Evolutionary conservation across 2,329 filamentous ascomycete species (phyloP), one percentile per base, ranked within the genome.

Genomic region (Colletotrichum euphorbiae): DNA sequence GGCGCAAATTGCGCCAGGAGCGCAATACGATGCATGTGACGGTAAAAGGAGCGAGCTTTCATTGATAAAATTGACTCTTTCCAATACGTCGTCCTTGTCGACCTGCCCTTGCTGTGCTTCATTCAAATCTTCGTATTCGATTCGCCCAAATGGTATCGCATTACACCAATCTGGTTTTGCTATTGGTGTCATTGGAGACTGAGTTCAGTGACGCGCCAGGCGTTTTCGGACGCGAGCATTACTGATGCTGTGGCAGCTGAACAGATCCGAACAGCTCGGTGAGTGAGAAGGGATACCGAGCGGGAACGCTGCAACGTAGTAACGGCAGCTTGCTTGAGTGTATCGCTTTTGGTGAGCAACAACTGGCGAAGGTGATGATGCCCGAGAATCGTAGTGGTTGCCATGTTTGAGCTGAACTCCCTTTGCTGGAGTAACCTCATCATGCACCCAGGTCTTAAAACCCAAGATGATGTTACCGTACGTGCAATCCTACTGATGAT

Each of bases 201-300:
- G 36, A 38, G 9, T 38, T 13, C 5, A 38, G 36, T 38, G 28
- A 28, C 4, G 28, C 48, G n/a, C 17, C 24, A 31, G 48, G 42
- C 50, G 19, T 48, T 38, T 33, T 60, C 45, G 33, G 55, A 64
- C 38, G 46, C 45, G 38, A 52, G 48, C 40, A 24, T 28, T n/a
- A 48, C 40, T 66, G 40, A 57, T 31, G 7, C n/a, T 13, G 28
- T 38, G 19, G 13, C 43, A 17, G 43, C 48, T 61, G 48, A 48
- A 62, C 62, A n/a, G 19, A 62, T 19, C 57, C 43, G 48, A 62
- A 43, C 40, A 55, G 48, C 56, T 54, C n/a, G 15, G 8, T 7
- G 8, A 43, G 43, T 15, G 56, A 50, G 15, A 28, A 36, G 31
- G 19, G 19, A 9, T 28, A 19, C 17, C 13, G 36, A 24, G 42